A percentile compares a stretch with the other conserved stretches of the same genome.
Conservation (phyloP, 75 land plant species). For the Sequoia sempervirens region DNA sequence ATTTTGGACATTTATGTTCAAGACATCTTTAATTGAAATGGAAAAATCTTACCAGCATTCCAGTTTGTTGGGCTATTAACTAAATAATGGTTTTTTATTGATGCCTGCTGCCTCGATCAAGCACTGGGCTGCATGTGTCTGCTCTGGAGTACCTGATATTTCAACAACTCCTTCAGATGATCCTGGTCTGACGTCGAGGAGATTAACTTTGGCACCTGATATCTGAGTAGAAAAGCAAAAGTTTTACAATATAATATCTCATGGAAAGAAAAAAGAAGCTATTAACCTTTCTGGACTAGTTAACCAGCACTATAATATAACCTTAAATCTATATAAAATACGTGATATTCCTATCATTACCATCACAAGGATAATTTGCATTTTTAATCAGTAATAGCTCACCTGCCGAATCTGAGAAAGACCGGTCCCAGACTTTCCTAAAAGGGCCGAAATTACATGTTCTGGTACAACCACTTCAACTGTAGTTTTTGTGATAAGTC, state of each 20-base stretch:
- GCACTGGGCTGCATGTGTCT: slow-evolving; percentile 73
- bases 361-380: too few species aligned
- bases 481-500: slow-evolving; percentile 54
- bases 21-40: neutral
- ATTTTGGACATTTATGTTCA: neutral
- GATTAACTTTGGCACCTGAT: slow-evolving; percentile 73
- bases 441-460: slow-evolving; percentile 41
- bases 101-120: slow-evolving; percentile 67
- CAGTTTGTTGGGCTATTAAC: neutral
- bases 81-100: slow-evolving; percentile 41
- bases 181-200: slow-evolving; percentile 57
- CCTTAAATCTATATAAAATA: neutral
- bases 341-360: neutral
- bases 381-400: neutral
- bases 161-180: slow-evolving; percentile 42
- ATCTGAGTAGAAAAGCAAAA: slow-evolving; percentile 28
- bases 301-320: neutral
- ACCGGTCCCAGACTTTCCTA: slow-evolving; percentile 50
- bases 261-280: neutral
- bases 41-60: neutral
- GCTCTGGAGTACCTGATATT: slow-evolving; percentile 85
- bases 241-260: neutral
- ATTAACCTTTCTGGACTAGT: neutral
- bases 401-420: slow-evolving; percentile 72
- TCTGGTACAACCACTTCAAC: slow-evolving; percentile 70